Evolutionary conservation across 306 rosid species (phyloP), one percentile per base, ranked within the genome.

Genomic region (Quercus glauca): DNA sequence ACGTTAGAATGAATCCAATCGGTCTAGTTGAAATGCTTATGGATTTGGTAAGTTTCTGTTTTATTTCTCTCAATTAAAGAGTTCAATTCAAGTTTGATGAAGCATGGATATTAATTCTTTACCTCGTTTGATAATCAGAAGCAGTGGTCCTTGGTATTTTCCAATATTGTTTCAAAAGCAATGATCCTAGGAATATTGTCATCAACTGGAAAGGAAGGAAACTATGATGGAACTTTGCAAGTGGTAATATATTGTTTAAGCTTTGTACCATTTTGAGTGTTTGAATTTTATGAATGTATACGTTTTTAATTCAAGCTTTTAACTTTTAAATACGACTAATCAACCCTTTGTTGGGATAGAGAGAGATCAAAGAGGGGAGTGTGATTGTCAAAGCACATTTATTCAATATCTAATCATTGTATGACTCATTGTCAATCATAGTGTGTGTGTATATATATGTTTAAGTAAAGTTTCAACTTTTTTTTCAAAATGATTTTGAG

Each of bases 11-110:
- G 72, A 73, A n/a, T 9, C 84, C 91, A 5, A 8, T 19, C 4
- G 15, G 61, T 12, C 6, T 91, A 69, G 82, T 87, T 49, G 89
- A 83, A 57, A 21, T 85, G 81, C 82, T 90, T n/a, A 88, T 91
- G 97, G 76, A 89, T 70, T 41, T 83, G 86, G 97, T 89, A 74
- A 5, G 86, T 17, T 56, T 14, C 28, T 53, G 17, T 78, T 21
- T 43, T 12, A 49, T 53, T 73, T 3, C 28, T 18, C 6, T 0
- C 23, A 17, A 45, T 18, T 29, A 8, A 17, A 5, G 1, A 5
- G 1, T 61, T 20, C 18, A 9, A 21, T 63, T 12, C 35, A 35
- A 20, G 35, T 61, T 63, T 29, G 69, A 28, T 23, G 20, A 51
- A 4, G 33, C 71, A 58, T 59, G 71, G 11, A 25, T 81, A 2